Base-by-base conservation (phyloP, 495 filamentous ascomycete species). In the Pseudevernia furfuracea region DNA sequence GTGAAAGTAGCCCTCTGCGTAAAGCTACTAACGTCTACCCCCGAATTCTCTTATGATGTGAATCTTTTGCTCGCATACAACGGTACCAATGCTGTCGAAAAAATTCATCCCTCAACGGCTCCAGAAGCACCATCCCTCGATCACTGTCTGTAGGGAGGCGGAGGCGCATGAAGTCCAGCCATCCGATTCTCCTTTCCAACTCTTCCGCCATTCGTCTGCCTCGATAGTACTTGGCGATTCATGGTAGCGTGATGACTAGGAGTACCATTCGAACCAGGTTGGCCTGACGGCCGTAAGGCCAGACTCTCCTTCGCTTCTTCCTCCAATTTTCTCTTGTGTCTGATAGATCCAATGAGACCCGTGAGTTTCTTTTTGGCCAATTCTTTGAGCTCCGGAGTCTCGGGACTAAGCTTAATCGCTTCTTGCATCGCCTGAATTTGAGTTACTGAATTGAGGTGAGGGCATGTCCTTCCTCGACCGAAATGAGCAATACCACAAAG, bases 401-500 rank as follows among this genome's bases (percentile, higher is more conserved):
- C 88, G 0, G 74, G 77, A 63, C 82, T 87, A 25, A 75, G 60
- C 63, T 80, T 80, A 17, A 91, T 67, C 0, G 85, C 80, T 23
- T 81, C 77, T 11, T 89, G 62, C 85, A 91, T 87, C 6, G 73
- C 69, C 30, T 72, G 69, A 12, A 90, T 75, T 60, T 89, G 85
- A 11, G 73, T 76, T 48, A 82, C 78, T 2, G 79, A 82, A 28
- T 76, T 71, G 25, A 90, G 73, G 66, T 87, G 82, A 4, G 87
- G 82, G 67, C 89, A 92, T 30, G 74, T 75, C 9, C 84, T 79
- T 1, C 68, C 49, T 36, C 70, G 56, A 23, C 85, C 85, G 63
- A 75, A 85, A 66, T 91, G 88, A 6, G 88, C 85, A 32, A 87
- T 74, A 14, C 86, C 86, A 67, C 88, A 91, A 5, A 90, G 77